Evolutionary conservation across 2,329 filamentous ascomycete species (phyloP), one percentile per base, ranked within the genome.

Genomic region (Orbilia oligospora): DNA sequence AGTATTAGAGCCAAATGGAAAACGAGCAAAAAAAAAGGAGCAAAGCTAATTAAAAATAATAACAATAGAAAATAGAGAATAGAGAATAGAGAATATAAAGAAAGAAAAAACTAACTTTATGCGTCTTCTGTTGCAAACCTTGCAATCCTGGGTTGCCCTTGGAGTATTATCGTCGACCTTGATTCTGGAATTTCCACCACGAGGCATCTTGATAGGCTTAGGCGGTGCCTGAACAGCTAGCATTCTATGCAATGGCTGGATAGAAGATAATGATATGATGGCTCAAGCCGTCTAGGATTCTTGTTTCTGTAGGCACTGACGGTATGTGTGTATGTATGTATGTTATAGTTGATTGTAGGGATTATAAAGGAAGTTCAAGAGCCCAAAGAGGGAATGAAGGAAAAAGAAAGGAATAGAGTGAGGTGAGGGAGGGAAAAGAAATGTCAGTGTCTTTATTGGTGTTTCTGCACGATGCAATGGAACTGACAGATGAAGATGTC

Each of bases 81-180:
- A n/a, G n/a, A n/a, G n/a, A n/a, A n/a, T n/a, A n/a, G n/a, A n/a
- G n/a, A n/a, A n/a, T n/a, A n/a, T n/a, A n/a, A 22, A 38, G 33
- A 41, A 33, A 24, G 33, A 51, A 14, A 65, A 38, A 6, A 30
- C 72, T n/a, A n/a, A 76, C 72, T 76, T 76, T 46, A 76, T 76
- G 66, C 72, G 72, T 64, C 72, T 65, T 49, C 72, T 76, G 49
- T 76, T 76, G 66, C 72, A 76, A 46, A 76, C 72, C 44, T 76
- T 76, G 66, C 72, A 76, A 27, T 76, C 72, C 55, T 76, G 72
- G 27, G 72, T 71, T 76, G 72, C 72, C 30, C 55, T 70, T 76
- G 72, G 72, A 36, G 72, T 61, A 76, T 76, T 76, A 41, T 76
- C 72, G 66, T 76, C 72, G 18, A 76, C 56, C 58, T 76, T 76